Evolutionary conservation across 495 filamentous ascomycete species (phyloP).

Genomic region (Cercophora sp.): DNA sequence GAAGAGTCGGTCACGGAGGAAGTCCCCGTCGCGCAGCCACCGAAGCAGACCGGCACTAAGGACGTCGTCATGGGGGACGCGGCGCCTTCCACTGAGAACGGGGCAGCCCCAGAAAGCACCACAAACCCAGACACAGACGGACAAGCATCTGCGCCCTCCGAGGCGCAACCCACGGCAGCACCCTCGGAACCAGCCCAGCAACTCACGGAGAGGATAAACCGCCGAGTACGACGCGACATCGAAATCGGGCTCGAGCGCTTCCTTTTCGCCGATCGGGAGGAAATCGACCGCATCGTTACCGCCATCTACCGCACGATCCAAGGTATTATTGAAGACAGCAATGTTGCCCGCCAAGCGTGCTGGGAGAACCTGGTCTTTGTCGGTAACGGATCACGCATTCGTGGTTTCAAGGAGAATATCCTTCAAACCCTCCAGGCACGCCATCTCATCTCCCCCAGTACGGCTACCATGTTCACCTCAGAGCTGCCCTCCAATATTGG

Average conservation of each 20-base stretch:
- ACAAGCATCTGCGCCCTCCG: slow-evolving; percentile 7
- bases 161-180: slow-evolving; percentile 11
- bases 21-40: slow-evolving; percentile 29
- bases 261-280: slow-evolving; percentile 65
- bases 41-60: not conserved
- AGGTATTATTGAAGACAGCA: slow-evolving; percentile 69
- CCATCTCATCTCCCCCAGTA: slow-evolving; percentile 84
- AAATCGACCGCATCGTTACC: slow-evolving; percentile 75
- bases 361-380: slow-evolving; percentile 90
- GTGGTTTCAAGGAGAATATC: slow-evolving; percentile 84
- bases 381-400: slow-evolving; percentile 80
- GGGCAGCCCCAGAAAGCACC: not conserved
- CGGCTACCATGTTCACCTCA: slow-evolving; percentile 91
- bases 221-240: slow-evolving; percentile 62
- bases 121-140: slow-evolving; percentile 11
- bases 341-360: slow-evolving; percentile 73
- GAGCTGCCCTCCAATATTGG: slow-evolving; percentile 88
- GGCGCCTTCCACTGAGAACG: not conserved
- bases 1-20: slow-evolving; percentile 71
- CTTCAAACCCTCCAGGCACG: slow-evolving; percentile 71
- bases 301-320: slow-evolving; percentile 78
- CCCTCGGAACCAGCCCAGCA: not conserved
- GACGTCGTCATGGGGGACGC: slow-evolving; percentile 21
- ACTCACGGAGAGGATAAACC: slow-evolving; percentile 33
- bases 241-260: slow-evolving; percentile 89